Percentiles rank a stretch among this genome's conserved stretches.
phyloP scores from a whole-genome alignment of 441 rosid species.

The Euphorbia schlechtendalii region DNA sequence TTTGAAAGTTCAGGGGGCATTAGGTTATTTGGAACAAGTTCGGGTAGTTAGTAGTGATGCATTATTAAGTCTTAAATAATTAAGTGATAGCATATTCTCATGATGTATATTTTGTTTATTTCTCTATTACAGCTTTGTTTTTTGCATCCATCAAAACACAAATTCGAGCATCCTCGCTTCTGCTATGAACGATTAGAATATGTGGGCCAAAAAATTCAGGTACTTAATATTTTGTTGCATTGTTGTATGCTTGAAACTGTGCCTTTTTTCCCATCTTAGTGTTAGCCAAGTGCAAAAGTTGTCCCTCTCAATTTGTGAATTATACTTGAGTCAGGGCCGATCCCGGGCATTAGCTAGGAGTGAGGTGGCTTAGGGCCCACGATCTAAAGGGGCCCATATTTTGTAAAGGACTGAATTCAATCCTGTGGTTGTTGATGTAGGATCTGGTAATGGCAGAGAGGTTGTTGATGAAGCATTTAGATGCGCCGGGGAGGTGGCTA shows the following conservation, averaged over 20 bases:
- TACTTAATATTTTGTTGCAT: constrained; percentile 15
- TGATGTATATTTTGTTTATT: constrained; percentile 17
- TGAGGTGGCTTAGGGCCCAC: too few species aligned
- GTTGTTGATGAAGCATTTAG: constrained; percentile 83
- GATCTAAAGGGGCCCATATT: too few species aligned
- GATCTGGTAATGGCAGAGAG: constrained; percentile 92
- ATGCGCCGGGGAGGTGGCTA: constrained; percentile 86
- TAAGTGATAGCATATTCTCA: constrained; percentile 9
- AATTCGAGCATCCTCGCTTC: constrained; percentile 90
- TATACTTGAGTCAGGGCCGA: too few species aligned
- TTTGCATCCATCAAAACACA: constrained; percentile 90
- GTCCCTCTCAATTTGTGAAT: neutral
- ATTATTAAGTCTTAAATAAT: too few species aligned
- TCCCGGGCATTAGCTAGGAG: too few species aligned
- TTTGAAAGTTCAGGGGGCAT: too few species aligned
- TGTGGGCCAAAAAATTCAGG: constrained; percentile 96
- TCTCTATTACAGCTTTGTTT: constrained; percentile 64
- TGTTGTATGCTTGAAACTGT: neutral
- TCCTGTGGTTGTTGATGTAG: constrained; percentile 21
- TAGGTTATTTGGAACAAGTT: too few species aligned
- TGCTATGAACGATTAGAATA: constrained; percentile 81
- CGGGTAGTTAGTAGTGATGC: too few species aligned
- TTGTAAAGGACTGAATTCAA: too few species aligned
- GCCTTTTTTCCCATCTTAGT: neutral
- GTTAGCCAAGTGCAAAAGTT: neutral